Evolutionary conservation across 768 basidiomycete genomes (phyloP).

Genomic region (Mycena polygramma): DNA sequence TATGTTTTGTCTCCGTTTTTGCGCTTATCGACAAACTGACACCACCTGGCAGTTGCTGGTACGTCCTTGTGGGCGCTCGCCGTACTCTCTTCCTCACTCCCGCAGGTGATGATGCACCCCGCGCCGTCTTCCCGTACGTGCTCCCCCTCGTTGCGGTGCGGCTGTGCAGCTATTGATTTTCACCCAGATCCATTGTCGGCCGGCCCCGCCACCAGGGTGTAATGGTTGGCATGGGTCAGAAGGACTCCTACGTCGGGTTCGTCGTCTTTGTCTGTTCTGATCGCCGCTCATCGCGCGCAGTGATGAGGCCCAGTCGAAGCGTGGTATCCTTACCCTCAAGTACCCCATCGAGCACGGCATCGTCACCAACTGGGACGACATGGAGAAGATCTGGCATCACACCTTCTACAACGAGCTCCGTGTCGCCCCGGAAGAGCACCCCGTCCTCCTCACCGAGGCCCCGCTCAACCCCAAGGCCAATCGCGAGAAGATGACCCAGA

Average conservation of each 20-base stretch:
- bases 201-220: constrained; percentile 95
- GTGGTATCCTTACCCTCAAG: constrained; percentile 93
- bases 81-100: constrained; percentile 37
- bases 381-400: constrained; percentile 99
- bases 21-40: constrained; percentile 9
- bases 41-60: constrained; percentile 72
- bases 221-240: constrained; percentile 98
- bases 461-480: constrained; percentile 95
- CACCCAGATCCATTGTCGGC: constrained; percentile 87
- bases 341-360: constrained; percentile 96
- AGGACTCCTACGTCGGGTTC: constrained; percentile 96
- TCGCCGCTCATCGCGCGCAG: constrained; percentile 53
- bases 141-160: neutral
- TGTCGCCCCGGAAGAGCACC: constrained; percentile 94
- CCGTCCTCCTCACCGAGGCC: constrained; percentile 91
- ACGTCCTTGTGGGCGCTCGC: constrained; percentile 38
- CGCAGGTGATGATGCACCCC: constrained; percentile 88
- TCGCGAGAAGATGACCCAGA: constrained; percentile 95
- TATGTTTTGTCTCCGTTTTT: constrained; percentile 57
- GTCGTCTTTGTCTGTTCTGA: constrained; percentile 41
- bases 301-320: constrained; percentile 94
- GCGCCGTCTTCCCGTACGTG: constrained; percentile 95
- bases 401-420: constrained; percentile 97
- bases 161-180: constrained; percentile 17
- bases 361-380: constrained; percentile 99